Evolutionary conservation across 805 yeast genomes (phyloP), one percentile per base, ranked within the genome.

Genomic region (Candida taoyuanica): DNA sequence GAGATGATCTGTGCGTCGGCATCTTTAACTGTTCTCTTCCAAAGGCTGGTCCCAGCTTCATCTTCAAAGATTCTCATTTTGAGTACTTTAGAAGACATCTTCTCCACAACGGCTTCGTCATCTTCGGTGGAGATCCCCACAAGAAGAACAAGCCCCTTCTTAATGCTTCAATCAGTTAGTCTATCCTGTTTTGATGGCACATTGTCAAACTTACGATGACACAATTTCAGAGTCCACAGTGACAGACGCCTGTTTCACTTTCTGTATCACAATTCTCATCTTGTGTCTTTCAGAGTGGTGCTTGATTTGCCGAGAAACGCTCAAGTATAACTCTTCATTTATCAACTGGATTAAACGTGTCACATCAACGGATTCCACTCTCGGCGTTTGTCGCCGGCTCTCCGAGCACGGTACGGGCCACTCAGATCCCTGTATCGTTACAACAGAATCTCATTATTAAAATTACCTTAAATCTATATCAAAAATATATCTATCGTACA

Each of bases 241-340:
- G 0, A 93, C 98, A 0, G 95, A 82, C 0, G 97, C 98, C 33
- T 74, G 71, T 44, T 83, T 85, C 6, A 91, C 98, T 54, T 85
- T 78, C 57, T 93, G 98, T 24, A 93, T 75, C 1, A 93, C 96
- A 3, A 89, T 86, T 58, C 79, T 81, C 98, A 91, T 91, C 15
- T 12, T 29, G 13, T 19, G 5, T 21, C n/a, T n/a, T n/a, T n/a
- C n/a, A n/a, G n/a, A n/a, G n/a, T n/a, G n/a, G n/a, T n/a, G n/a
- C n/a, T n/a, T n/a, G n/a, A n/a, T n/a, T n/a, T n/a, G n/a, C n/a
- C n/a, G n/a, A n/a, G n/a, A n/a, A n/a, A n/a, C n/a, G n/a, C n/a
- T n/a, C n/a, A n/a, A n/a, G n/a, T n/a, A n/a, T n/a, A n/a, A n/a
- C n/a, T n/a, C n/a, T n/a, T n/a, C n/a, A n/a, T n/a, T n/a, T n/a